Conservation (phyloP, 2,329 filamentous ascomycete species). For the Cucurbitaria berberidis region DNA sequence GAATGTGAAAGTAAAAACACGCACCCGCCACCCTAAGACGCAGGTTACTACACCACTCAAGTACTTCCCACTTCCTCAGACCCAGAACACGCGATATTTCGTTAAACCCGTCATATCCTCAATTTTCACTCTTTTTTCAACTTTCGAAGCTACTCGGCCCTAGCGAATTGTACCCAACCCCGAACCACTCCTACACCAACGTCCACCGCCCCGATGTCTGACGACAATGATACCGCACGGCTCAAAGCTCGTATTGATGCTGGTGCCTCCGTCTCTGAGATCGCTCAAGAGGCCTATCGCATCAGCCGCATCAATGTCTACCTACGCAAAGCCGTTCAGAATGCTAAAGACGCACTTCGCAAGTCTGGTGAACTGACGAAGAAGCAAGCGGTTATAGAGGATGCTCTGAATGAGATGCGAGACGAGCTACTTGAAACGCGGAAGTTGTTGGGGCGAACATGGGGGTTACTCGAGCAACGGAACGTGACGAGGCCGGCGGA, state of each 20-base stretch:
- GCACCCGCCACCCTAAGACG: too few relatives aligned
- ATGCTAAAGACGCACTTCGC: background rate
- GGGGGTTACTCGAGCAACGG: background rate
- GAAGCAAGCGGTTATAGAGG: constrained; percentile 2
- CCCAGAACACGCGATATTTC: too few relatives aligned
- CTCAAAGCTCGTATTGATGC: constrained; percentile 2
- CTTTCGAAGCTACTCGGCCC: too few relatives aligned
- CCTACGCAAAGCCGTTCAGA: background rate
- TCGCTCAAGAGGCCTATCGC: constrained; percentile 8
- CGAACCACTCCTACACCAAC: too few relatives aligned
- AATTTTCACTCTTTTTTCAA: too few relatives aligned
- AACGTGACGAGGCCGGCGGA: constrained; percentile 7
- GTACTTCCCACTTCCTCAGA: too few relatives aligned
- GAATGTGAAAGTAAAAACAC: too few relatives aligned
- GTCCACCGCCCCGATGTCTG: too few relatives aligned
- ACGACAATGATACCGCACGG: constrained; percentile 3
- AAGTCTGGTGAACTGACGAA: background rate
- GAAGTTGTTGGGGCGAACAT: constrained; percentile 1
- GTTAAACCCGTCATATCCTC: too few relatives aligned
- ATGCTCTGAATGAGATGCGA: constrained; percentile 6
- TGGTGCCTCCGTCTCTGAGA: background rate
- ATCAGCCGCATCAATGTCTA: constrained; percentile 7
- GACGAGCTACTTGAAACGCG: background rate
- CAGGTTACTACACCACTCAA: too few relatives aligned
- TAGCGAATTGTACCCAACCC: too few relatives aligned